Evolutionary conservation across 2,329 filamentous ascomycete genomes (phyloP).

Genomic region (Sporothrix pallida): DNA sequence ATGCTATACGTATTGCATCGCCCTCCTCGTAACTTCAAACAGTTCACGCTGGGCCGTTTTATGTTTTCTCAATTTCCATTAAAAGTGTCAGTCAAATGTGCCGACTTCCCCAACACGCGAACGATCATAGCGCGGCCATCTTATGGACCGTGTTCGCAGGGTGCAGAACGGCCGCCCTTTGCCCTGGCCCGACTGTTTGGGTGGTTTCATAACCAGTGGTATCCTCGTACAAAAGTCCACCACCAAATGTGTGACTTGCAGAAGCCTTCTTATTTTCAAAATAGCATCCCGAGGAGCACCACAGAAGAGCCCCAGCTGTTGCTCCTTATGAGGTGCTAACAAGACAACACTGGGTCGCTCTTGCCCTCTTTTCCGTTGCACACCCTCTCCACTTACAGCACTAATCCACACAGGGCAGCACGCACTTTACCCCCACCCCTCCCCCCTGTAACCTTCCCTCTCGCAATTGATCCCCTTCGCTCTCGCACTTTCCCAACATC

Average conservation of each 20-base stretch:
- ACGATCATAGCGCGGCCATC: constrained; percentile 24
- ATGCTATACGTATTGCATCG: constrained; percentile 30
- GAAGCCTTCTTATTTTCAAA: not conserved
- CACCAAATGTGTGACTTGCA: too few relatives aligned
- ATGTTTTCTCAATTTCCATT: not conserved
- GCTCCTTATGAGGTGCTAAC: constrained; percentile 6
- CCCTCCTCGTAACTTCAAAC: constrained; percentile 27
- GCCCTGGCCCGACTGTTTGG: constrained; percentile 24
- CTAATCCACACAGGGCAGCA: constrained; percentile 18
- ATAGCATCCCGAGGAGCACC: constrained; percentile 1
- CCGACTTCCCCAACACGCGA: constrained; percentile 21
- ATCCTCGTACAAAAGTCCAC: not conserved
- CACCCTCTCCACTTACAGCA: not conserved
- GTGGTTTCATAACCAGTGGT: constrained; percentile 21
- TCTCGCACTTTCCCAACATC: constrained; percentile 16
- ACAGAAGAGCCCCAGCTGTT: not conserved
- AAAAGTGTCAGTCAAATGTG: not conserved
- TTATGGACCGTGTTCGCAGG: constrained; percentile 1
- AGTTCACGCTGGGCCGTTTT: constrained; percentile 19
- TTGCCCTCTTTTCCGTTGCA: not conserved
- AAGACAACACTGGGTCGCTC: constrained; percentile 10
- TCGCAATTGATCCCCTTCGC: not conserved
- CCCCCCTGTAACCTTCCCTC: not conserved
- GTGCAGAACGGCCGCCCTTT: not conserved
- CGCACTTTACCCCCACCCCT: constrained; percentile 1